phyloP scores from a whole-genome alignment of 768 basidiomycete species.

The Multifurca ochricompacta region DNA sequence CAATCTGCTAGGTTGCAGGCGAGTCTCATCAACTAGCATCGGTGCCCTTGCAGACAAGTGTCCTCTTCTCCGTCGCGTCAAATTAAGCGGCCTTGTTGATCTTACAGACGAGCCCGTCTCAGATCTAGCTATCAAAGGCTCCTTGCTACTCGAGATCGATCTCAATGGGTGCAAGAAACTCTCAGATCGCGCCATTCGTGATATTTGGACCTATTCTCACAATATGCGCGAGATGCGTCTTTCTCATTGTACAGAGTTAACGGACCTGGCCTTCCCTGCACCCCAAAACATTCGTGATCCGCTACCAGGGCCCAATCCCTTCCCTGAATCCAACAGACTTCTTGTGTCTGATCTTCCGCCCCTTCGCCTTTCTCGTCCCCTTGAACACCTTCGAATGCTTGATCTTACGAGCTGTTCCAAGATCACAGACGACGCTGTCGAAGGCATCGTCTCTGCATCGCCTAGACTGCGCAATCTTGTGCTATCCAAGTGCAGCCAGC shows the following conservation, averaged over 20 bases:
- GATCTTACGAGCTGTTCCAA: constrained; percentile 81
- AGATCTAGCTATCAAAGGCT: constrained; percentile 68
- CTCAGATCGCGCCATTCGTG: constrained; percentile 69
- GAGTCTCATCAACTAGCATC: constrained; percentile 71
- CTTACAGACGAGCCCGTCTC: constrained; percentile 75
- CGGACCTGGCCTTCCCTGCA: constrained; percentile 81
- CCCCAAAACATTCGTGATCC: constrained; percentile 40
- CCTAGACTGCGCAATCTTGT: constrained; percentile 82
- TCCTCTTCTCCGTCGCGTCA: constrained; percentile 78
- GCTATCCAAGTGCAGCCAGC: constrained; percentile 69
- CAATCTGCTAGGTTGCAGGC: constrained; percentile 79
- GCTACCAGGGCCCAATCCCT: constrained; percentile 34
- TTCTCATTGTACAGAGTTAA: constrained; percentile 68
- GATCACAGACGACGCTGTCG: constrained; percentile 77
- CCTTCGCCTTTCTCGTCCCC: constrained; percentile 51
- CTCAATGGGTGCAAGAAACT: constrained; percentile 75
- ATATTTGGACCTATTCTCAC: constrained; percentile 71
- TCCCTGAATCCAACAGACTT: constrained; percentile 29
- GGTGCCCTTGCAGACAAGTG: constrained; percentile 68
- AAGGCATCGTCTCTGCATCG: constrained; percentile 72
- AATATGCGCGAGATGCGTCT: constrained; percentile 91
- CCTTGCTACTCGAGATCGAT: constrained; percentile 89
- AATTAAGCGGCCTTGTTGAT: constrained; percentile 67
- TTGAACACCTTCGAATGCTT: constrained; percentile 87
- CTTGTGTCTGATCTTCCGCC: constrained; percentile 45